phyloP scores from a whole-genome alignment of 2,329 filamentous ascomycete genomes.

The Aspergillus amoenus region DNA sequence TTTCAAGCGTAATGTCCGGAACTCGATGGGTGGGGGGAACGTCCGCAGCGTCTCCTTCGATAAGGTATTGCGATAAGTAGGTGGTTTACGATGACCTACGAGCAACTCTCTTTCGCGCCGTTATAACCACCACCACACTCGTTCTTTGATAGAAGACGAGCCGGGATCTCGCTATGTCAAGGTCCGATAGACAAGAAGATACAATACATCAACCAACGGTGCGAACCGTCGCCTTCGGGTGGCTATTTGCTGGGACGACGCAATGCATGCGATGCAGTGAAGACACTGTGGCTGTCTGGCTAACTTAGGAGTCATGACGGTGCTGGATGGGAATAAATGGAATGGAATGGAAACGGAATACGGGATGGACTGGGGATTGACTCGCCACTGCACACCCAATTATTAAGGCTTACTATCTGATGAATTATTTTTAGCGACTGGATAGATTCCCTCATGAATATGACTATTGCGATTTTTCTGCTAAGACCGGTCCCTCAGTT shows the following conservation, averaged over 20 bases:
- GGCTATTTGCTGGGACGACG: not conserved
- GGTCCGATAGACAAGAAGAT: not conserved
- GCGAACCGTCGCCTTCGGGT: not conserved
- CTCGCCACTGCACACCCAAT: conserved; percentile 10
- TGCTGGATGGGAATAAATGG: too few species aligned
- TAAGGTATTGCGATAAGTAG: conserved; percentile 64
- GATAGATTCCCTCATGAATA: conserved; percentile 30
- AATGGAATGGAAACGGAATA: not conserved
- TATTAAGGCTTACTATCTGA: conserved; percentile 22
- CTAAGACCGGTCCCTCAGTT: too few species aligned
- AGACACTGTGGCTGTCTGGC: too few species aligned
- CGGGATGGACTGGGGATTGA: not conserved
- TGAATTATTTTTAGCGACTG: conserved; percentile 35
- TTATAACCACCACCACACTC: not conserved
- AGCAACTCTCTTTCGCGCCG: not conserved
- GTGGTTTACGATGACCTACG: not conserved
- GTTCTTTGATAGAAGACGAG: not conserved
- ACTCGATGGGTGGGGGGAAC: conserved; percentile 75
- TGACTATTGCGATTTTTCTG: conserved; percentile 11
- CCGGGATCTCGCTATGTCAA: not conserved
- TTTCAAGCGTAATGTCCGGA: conserved; percentile 88
- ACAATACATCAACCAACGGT: not conserved
- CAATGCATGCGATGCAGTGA: not conserved
- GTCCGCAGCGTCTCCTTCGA: conserved; percentile 76
- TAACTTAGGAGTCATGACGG: too few species aligned